Evolutionary conservation across 129 eudicot genomes (phyloP).

Genomic region (Escallonia herrerae): DNA sequence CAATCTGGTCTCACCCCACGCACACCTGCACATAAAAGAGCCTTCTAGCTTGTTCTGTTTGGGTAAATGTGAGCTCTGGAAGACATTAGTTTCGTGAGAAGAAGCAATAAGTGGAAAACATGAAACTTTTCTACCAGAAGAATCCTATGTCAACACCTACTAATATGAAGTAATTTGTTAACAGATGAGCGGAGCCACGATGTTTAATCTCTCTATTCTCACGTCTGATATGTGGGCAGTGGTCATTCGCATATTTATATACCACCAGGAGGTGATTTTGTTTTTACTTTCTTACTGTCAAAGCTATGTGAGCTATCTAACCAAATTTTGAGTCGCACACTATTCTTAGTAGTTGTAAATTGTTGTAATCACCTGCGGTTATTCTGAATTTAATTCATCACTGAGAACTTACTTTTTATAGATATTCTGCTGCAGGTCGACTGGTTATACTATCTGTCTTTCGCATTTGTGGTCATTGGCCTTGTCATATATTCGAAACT

Average conservation of each 20-base stretch:
- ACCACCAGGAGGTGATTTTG: conserved; percentile 59
- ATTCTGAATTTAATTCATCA: too few relatives aligned
- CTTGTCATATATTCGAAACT: conserved; percentile 61
- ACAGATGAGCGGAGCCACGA: conserved; percentile 80
- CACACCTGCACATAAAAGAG: too few relatives aligned
- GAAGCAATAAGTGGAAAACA: too few relatives aligned
- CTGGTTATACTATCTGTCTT: conserved; percentile 69
- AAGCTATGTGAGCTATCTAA: too few relatives aligned
- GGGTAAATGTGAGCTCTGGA: too few relatives aligned
- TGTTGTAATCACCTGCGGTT: too few relatives aligned
- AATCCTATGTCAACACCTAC: too few relatives aligned
- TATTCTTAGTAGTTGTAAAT: too few relatives aligned
- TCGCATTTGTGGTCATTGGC: conserved; percentile 56
- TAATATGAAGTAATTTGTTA: neutral
- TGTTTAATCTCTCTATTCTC: conserved; percentile 81
- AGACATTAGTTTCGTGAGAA: too few relatives aligned
- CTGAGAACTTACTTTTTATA: neutral
- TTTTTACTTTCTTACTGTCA: conserved; percentile 1
- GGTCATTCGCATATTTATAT: conserved; percentile 59
- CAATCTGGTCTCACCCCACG: too few relatives aligned
- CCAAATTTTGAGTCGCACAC: neutral
- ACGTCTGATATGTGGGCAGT: conserved; percentile 99
- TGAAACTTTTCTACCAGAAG: too few relatives aligned
- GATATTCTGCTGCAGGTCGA: conserved; percentile 54
- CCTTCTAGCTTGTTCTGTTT: too few relatives aligned